phyloP scores from a whole-genome alignment of 2,329 filamentous ascomycete genomes.

The Gnomoniopsis smithogilvyi region DNA sequence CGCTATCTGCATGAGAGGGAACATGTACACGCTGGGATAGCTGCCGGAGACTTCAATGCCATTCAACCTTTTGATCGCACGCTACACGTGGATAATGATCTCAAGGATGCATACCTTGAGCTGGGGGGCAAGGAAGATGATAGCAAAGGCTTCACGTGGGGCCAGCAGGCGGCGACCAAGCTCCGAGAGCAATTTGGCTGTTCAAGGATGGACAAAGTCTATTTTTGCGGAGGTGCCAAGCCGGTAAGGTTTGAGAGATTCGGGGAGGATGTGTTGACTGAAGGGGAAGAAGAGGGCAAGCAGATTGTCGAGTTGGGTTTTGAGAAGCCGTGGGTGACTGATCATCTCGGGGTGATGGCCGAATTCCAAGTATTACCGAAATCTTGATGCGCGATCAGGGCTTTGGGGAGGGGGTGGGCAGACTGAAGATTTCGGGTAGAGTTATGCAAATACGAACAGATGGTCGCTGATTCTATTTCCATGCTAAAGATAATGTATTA shows the following conservation, averaged over 20 bases:
- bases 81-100: slow-evolving; percentile 42
- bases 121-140: slow-evolving; percentile 47
- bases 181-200: slow-evolving; percentile 43
- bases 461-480: too few species aligned
- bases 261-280: slow-evolving; percentile 40
- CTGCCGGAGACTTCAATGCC: slow-evolving; percentile 57
- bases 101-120: slow-evolving; percentile 51
- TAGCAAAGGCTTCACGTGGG: slow-evolving; percentile 56
- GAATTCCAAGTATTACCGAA: not conserved
- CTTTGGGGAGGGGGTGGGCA: too few species aligned
- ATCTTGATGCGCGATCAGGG: too few species aligned
- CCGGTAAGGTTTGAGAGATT: slow-evolving; percentile 41
- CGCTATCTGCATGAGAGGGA: slow-evolving; percentile 38
- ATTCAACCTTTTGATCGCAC: slow-evolving; percentile 51
- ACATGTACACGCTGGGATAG: slow-evolving; percentile 36
- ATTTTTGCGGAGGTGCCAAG: slow-evolving; percentile 37
- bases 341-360: slow-evolving; percentile 44
- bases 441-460: not conserved
- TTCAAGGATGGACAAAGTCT: slow-evolving; percentile 57
- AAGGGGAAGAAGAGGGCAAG: slow-evolving; percentile 31
- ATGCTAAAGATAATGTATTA: not conserved
- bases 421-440: too few species aligned
- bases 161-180: slow-evolving; percentile 44
- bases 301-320: slow-evolving; percentile 27
- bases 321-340: slow-evolving; percentile 45